Base-by-base conservation (phyloP, 148 eudicot species). In the Chenopodium berlandieri region DNA sequence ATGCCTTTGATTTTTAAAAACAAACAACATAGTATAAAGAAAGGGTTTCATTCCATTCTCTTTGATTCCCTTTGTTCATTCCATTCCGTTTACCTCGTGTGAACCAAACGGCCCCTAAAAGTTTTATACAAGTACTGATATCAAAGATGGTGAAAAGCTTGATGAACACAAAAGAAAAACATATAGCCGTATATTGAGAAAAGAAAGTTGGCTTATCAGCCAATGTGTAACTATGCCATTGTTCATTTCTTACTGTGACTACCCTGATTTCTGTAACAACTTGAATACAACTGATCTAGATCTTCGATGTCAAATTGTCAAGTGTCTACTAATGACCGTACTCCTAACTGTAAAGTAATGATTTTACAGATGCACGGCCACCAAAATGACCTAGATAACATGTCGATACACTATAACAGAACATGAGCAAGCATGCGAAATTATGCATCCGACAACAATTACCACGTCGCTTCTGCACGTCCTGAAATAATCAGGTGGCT, bases 361-460 rank as follows among this genome's bases (percentile, higher is more conserved):
- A 34, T 77, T 80, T 72, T 80, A 77, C 81, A 71, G 67, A 78
- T 9, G 31, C 72, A 70, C 23, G 52, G 66, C 73, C 60, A 34
- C n/a, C 32, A 48, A 44, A 3, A 65, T 20, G 30, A 58, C 73
- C 79, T 81, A 31, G 54, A 37, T 67, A 60, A 47, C 73, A 30
- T 10, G 50, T 13, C 52, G 30, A n/a, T 32, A 66, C 60, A 72
- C 65, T 56, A 81, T 20, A 73, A 73, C 54, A 20, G 52, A 37
- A 25, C 47, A 67, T 1, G 1, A 63, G 20, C 37, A 77, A 64
- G 32, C 74, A 27, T 63, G 54, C 79, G 46, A 60, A 25, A 67
- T 54, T 44, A 47, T 72, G 22, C 32, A 73, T 30, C 77, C 3
- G 37, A 74, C n/a, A 14, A 48, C 47, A 46, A 46, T 44, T 58